Base-by-base conservation (phyloP, 2,329 filamentous ascomycete genomes). In the Aspergillus transmontanensis region DNA sequence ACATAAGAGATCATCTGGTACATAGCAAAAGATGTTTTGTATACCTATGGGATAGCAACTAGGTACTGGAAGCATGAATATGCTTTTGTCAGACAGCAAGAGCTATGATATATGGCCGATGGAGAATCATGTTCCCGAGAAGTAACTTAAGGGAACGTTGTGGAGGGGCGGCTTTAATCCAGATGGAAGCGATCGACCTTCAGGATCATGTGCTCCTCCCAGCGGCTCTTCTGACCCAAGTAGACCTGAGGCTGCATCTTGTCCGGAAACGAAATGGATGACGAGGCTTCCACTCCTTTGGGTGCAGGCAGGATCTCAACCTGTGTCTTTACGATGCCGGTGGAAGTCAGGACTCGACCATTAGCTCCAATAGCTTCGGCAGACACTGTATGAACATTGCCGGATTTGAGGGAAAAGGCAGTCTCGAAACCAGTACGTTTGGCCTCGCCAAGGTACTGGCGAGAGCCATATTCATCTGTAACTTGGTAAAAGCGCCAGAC, bases 401-500 rank as follows among this genome's bases (percentile, higher is more conserved):
- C 59, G 10, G 67, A 66, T 1, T 65, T 39, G 7, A 76, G 32
- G 2, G 61, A 50, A 32, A 76, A 66, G 0, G 69, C 69, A 1
- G 75, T 77, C 60, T 77, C 74, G 45, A 77, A 77, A 2, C 73
- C 69, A 39, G 57, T 63, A 1, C 74, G 70, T 11, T 65, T 57
- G 12, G 61, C 45, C 50, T 77, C 67, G n/a, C 73, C 75, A 53
- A 76, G 51, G 45, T 67, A 74, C 19, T 65, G 62, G 4, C 72
- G 68, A 4, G 72, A 73, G 14, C 65, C 72, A 54, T 66, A 67
- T 10, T 63, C 61, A 55, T 73, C 71, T 0, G 65, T 66, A 16
- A 72, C 69, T 4, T 78, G 79, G 69, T 81, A 85, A 68, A 87
- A 85, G 30, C 80, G 77, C 86, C 86, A 85, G 4, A 60, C 46